phyloP scores from a whole-genome alignment of 1,284 basidiomycete species.

The Tilletia walkeri region DNA sequence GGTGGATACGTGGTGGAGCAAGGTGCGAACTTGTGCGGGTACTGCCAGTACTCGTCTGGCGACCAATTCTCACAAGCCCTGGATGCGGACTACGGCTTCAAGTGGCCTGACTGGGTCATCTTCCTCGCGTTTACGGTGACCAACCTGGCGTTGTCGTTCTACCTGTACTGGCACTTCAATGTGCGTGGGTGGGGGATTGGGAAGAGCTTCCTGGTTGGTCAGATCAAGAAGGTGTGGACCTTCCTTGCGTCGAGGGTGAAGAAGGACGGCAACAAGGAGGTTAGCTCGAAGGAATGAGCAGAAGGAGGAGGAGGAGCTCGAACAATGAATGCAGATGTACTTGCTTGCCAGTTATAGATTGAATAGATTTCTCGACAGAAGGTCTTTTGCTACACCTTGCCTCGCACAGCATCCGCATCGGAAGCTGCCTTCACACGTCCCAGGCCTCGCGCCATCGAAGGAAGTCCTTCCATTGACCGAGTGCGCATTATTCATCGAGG shows the following conservation, averaged over 20 bases:
- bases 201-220: background rate
- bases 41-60: constrained; percentile 33
- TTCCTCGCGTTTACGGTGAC: constrained; percentile 34
- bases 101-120: constrained; percentile 40
- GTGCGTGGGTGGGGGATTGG: constrained; percentile 24
- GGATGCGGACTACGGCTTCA: constrained; percentile 35
- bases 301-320: too few relatives aligned
- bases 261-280: too few relatives aligned
- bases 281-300: too few relatives aligned
- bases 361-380: too few relatives aligned
- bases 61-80: constrained; percentile 36
- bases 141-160: constrained; percentile 31
- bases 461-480: too few relatives aligned
- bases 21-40: constrained; percentile 30
- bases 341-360: too few relatives aligned
- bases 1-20: constrained; percentile 37
- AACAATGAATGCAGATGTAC: too few relatives aligned
- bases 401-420: too few relatives aligned
- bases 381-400: too few relatives aligned
- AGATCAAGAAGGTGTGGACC: background rate
- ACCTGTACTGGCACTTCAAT: constrained; percentile 39
- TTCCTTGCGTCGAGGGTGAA: background rate
- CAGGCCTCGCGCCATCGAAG: too few relatives aligned
- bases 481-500: too few relatives aligned
- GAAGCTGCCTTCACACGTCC: too few relatives aligned